Percentiles rank a stretch among this genome's conserved stretches.
These are phyloP conservation scores for Cryphonectria japonica DNA, from an alignment of 2,329 filamentous ascomycete genomes.

Conservation along the genomic window DNA sequence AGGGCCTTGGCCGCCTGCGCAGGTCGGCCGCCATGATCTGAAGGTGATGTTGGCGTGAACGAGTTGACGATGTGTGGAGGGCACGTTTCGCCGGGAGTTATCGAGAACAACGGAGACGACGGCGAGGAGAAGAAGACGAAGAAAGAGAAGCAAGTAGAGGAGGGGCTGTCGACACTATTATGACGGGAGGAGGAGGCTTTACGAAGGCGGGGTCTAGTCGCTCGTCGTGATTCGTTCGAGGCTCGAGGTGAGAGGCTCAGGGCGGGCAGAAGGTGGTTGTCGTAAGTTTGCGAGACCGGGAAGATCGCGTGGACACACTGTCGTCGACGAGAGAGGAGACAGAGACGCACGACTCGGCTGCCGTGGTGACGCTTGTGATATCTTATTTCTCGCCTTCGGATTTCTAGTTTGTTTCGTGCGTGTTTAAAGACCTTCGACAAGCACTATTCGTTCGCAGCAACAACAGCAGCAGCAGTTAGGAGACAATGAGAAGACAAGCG, in stretches of 20 bases:
- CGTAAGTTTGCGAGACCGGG: constrained; percentile 4
- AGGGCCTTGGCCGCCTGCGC: constrained; percentile 38
- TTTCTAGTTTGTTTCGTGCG: background rate
- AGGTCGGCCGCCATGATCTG: constrained; percentile 42
- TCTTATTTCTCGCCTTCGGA: background rate
- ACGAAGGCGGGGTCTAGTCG: background rate
- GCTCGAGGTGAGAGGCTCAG: background rate
- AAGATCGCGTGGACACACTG: constrained; percentile 8
- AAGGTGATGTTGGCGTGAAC: constrained; percentile 15
- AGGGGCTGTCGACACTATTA: background rate
- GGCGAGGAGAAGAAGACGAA: background rate
- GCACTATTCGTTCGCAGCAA: background rate
- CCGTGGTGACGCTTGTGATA: background rate
- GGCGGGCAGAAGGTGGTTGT: background rate
- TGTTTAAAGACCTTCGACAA: background rate
- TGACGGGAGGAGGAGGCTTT: background rate
- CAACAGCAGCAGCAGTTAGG: no score
- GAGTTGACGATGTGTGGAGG: background rate
- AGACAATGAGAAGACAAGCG: background rate
- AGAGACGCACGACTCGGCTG: background rate
- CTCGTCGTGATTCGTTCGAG: background rate
- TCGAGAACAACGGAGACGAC: background rate
- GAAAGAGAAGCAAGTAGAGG: background rate
- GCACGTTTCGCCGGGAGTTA: background rate
- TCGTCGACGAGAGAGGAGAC: background rate